Evolutionary conservation across 2,329 filamentous ascomycete genomes (phyloP), one percentile per base, ranked within the genome.

Genomic region (Atkinsonella hypoxylon): DNA sequence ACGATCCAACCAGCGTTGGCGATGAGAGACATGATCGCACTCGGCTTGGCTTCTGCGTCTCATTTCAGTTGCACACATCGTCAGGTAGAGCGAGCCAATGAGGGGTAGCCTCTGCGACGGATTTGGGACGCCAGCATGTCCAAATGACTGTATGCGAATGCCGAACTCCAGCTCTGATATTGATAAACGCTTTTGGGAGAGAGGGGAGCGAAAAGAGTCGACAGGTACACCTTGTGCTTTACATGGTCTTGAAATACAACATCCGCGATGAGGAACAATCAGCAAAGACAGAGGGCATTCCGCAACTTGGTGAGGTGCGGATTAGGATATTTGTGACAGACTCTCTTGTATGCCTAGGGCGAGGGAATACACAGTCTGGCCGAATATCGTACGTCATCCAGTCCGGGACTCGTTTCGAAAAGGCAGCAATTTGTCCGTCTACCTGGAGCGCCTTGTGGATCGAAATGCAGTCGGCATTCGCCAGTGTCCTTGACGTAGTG

Each of bases 221-320:
- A 31, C 5, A 50, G 49, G 18, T 52, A 36, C 5, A 41, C 18
- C 36, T n/a, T 22, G 20, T n/a, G n/a, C n/a, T n/a, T 41, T 12
- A 20, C 40, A 15, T 18, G 46, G 3, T 49, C 18, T 6, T 46
- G 44, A 1, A 52, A 39, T 36, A 44, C 44, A 11, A 53, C 48
- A 3, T 45, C 30, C 9, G 54, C 52, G 32, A 58, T 54, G 10
- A 62, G 53, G 11, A 61, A 59, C n/a, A 58, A 50, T 4, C 59
- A 57, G 9, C 61, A 47, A 46, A 61, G 55, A 6, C 59, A 58
- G 9, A 61, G 32, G 0, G 59, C 55, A 41, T 58, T 62, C 59
- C 58, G 61, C n/a, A 58, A 47, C 31, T 59, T 60, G 10, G 56
- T 53, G 11, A 56, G 45, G n/a, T 53, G 52, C 5, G 53, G 47